A percentile compares a stretch with the other conserved stretches of the same genome.
Evolutionary conservation across 768 basidiomycete species (phyloP).

Genomic region (Pluteus cervinus): DNA sequence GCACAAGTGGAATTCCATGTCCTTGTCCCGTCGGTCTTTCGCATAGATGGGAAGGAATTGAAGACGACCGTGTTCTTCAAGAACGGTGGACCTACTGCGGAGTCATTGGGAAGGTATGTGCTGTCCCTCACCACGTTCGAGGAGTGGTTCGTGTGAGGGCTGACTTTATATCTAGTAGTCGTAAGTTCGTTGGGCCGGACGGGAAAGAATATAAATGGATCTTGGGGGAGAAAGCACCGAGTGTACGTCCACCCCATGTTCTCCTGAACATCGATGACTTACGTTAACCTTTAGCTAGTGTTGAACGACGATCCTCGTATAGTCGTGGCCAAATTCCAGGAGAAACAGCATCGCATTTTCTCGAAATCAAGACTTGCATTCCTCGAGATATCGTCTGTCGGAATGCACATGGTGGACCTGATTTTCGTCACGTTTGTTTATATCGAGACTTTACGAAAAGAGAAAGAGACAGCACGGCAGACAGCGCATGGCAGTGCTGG

Average conservation of each 20-base stretch:
- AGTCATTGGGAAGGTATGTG: slow-evolving; percentile 6
- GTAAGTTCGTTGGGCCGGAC: slow-evolving; percentile 27
- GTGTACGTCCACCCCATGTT: slow-evolving; percentile 1
- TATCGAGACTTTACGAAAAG: slow-evolving; percentile 20
- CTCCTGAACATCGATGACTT: too few relatives aligned
- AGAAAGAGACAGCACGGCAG: slow-evolving; percentile 13
- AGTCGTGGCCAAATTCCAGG: slow-evolving; percentile 12
- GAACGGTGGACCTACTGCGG: slow-evolving; percentile 14
- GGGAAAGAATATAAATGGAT: slow-evolving; percentile 27
- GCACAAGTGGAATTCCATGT: slow-evolving; percentile 12
- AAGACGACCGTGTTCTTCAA: slow-evolving; percentile 10
- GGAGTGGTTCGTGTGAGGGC: not conserved
- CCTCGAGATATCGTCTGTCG: slow-evolving; percentile 20
- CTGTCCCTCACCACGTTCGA: slow-evolving; percentile 10
- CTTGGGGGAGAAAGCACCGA: slow-evolving; percentile 16
- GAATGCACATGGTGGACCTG: slow-evolving; percentile 21
- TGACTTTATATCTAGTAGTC: slow-evolving; percentile 13
- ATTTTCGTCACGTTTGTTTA: slow-evolving; percentile 26
- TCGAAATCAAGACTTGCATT: slow-evolving; percentile 10
- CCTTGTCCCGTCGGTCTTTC: slow-evolving; percentile 6
- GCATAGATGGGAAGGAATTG: slow-evolving; percentile 2
- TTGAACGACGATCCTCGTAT: slow-evolving; percentile 14
- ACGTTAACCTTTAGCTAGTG: slow-evolving; percentile 8
- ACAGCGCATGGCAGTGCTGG: too few relatives aligned
- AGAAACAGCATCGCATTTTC: slow-evolving; percentile 7